Conservation (phyloP, 176 grass and related monocot species). For the Cenchrus americanus region DNA sequence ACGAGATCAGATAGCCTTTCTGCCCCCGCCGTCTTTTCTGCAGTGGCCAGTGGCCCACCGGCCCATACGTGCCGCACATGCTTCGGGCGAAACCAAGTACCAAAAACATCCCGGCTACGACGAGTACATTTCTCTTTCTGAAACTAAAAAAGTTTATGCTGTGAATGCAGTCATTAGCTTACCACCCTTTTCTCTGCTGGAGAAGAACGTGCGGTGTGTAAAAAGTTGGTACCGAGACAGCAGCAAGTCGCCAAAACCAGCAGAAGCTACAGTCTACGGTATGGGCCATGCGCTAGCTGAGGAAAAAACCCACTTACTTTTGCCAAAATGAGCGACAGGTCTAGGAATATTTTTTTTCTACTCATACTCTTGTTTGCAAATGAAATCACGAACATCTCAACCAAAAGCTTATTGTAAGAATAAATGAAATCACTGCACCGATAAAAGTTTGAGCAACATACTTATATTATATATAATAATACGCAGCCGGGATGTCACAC, state of each 20-base stretch:
- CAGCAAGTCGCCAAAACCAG: neutral
- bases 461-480: neutral
- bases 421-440: neutral
- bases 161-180: neutral
- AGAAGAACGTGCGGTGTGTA: neutral
- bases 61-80: conserved; percentile 35
- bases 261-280: neutral
- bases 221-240: neutral
- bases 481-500: neutral
- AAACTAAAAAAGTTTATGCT: neutral
- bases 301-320: neutral
- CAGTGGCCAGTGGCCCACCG: neutral
- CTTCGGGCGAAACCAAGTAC: neutral
- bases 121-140: neutral
- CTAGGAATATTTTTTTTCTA: neutral
- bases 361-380: neutral
- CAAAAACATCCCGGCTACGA: neutral
- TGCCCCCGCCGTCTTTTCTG: neutral
- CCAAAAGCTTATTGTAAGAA: too few species aligned
- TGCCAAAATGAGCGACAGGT: neutral
- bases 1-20: conserved; percentile 34
- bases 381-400: too few species aligned
- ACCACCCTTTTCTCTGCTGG: neutral
- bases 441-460: neutral
- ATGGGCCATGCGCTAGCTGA: neutral